A percentile compares a stretch with the other conserved stretches of the same genome.
phyloP scores from a whole-genome alignment of 2,329 filamentous ascomycete genomes.

The Claviceps paspali region DNA sequence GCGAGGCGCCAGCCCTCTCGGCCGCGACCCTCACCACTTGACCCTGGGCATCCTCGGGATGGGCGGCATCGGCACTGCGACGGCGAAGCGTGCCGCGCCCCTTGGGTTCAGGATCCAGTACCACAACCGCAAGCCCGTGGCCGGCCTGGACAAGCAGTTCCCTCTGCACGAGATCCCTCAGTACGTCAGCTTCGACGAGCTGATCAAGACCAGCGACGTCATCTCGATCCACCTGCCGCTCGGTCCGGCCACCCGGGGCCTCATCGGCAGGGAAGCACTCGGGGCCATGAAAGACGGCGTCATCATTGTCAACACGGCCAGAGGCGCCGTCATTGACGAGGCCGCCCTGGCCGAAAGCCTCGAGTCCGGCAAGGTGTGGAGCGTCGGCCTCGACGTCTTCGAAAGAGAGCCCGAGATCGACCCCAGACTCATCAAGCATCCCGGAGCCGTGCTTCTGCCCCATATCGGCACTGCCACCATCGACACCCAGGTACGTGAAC shows the following conservation, averaged over 20 bases:
- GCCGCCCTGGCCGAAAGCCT: conserved; percentile 62
- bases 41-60: conserved; percentile 42
- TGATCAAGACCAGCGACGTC: conserved; percentile 37
- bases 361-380: conserved; percentile 51
- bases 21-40: conserved; percentile 55
- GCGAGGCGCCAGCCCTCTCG: conserved; percentile 32
- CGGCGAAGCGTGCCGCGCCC: conserved; percentile 29
- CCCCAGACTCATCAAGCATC: conserved; percentile 54
- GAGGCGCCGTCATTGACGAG: conserved; percentile 72
- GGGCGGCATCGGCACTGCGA: conserved; percentile 41
- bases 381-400: conserved; percentile 65
- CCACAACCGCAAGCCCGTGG: conserved; percentile 32
- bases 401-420: conserved; percentile 69
- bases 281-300: conserved; percentile 58
- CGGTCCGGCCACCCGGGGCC: conserved; percentile 32
- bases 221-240: conserved; percentile 38
- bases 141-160: conserved; percentile 27
- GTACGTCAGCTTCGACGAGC: conserved; percentile 38
- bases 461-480: conserved; percentile 78
- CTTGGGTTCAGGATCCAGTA: conserved; percentile 45
- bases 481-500: conserved; percentile 33
- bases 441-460: conserved; percentile 58
- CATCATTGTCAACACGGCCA: conserved; percentile 68
- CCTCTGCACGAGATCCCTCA: not conserved
- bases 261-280: conserved; percentile 35